A percentile compares a stretch with the other conserved stretches of the same genome.
phyloP scores from a whole-genome alignment of 208 protist genomes.

The Crithidia expoeki region DNA sequence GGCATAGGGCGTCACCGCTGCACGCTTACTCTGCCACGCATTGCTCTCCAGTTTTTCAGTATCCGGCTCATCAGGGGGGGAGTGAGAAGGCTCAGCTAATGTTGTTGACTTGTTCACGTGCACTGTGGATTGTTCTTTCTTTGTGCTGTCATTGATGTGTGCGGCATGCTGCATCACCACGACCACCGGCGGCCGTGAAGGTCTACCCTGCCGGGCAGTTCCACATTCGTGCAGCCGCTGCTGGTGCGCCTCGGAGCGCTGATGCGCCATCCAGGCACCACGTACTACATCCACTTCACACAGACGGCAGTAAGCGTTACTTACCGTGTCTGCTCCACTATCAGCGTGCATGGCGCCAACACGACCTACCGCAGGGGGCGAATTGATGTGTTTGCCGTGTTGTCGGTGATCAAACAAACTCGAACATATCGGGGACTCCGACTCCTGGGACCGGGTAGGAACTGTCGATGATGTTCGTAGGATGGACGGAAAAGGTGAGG shows the following conservation, averaged over 20 bases:
- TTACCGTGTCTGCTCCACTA: not conserved
- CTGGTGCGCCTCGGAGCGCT: constrained; percentile 25
- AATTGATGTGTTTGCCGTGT: not conserved
- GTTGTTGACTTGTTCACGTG: not conserved
- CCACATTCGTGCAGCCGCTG: constrained; percentile 19
- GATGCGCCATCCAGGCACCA: constrained; percentile 23
- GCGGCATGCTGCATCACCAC: not conserved
- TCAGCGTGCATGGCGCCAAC: not conserved
- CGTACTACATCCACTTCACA: constrained; percentile 4
- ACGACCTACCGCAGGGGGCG: not conserved
- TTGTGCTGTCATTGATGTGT: not conserved
- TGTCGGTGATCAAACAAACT: not conserved
- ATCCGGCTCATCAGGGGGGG: not conserved
- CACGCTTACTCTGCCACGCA: not conserved
- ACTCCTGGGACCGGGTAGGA: not conserved
- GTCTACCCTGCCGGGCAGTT: not conserved
- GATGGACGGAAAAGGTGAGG: not conserved
- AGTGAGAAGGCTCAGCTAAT: not conserved
- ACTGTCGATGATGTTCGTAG: not conserved
- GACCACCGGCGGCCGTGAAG: not conserved
- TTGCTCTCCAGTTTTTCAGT: not conserved
- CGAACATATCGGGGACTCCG: not conserved
- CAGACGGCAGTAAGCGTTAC: constrained; percentile 7
- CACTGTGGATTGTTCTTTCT: not conserved
- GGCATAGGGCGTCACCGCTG: not conserved